phyloP scores from a whole-genome alignment of 225 moss, liverwort and hornwort genomes.

The Marchantia paleacea region DNA sequence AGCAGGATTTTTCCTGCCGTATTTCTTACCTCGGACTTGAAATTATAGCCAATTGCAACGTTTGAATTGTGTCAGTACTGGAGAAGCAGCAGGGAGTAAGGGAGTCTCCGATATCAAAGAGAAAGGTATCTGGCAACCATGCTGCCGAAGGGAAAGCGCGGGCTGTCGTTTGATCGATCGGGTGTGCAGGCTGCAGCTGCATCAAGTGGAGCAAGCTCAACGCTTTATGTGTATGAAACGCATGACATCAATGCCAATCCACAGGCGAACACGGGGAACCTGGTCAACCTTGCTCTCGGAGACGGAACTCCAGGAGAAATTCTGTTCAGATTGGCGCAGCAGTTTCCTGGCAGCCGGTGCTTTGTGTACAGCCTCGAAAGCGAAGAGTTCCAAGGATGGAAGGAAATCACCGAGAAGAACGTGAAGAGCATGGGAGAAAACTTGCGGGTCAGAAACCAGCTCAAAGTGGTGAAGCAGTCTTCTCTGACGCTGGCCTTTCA shows the following conservation, averaged over 20 bases:
- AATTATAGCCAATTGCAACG: no score
- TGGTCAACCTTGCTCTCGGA: neutral
- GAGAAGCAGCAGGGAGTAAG: no score
- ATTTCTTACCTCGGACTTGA: no score
- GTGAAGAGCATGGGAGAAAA: neutral
- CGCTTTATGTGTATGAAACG: neutral
- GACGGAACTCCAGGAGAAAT: neutral
- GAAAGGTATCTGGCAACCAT: neutral
- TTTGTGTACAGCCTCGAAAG: neutral
- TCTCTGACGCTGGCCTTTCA: neutral
- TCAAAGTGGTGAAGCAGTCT: neutral
- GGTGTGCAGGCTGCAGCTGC: neutral
- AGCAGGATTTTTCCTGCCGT: no score
- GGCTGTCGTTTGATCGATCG: neutral
- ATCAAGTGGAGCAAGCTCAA: neutral
- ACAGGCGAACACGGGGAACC: neutral
- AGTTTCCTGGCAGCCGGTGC: neutral
- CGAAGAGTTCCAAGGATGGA: constrained; percentile 2
- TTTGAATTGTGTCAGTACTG: no score
- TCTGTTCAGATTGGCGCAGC: neutral
- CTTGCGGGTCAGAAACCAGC: neutral
- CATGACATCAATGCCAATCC: neutral
- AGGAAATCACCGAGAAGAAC: constrained; percentile 2
- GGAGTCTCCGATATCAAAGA: no score
- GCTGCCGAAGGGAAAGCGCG: neutral